Evolutionary conservation across 2,329 filamentous ascomycete species (phyloP).

Genomic region (Curvularia sp.): DNA sequence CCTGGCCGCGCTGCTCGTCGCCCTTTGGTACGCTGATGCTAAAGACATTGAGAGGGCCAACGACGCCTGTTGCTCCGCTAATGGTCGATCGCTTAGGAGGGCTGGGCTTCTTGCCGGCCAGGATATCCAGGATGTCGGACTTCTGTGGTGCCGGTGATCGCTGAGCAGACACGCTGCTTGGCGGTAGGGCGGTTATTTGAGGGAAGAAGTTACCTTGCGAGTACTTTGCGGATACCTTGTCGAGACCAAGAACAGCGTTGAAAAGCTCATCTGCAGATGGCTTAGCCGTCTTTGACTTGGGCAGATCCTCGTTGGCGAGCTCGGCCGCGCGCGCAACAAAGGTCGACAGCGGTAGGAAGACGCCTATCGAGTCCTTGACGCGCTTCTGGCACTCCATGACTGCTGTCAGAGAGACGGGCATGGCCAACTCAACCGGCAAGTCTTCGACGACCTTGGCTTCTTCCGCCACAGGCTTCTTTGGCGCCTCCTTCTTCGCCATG

Average conservation of each 20-base stretch:
- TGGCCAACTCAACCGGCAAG: constrained; percentile 65
- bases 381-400: constrained; percentile 82
- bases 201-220: constrained; percentile 73
- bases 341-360: constrained; percentile 81
- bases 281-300: constrained; percentile 67
- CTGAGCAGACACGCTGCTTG: constrained; percentile 38
- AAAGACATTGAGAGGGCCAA: constrained; percentile 74
- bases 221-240: constrained; percentile 55
- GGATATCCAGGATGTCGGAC: constrained; percentile 82
- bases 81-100: constrained; percentile 33
- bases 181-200: constrained; percentile 64
- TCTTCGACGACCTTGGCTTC: constrained; percentile 53
- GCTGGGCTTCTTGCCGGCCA: constrained; percentile 53
- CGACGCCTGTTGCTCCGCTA: constrained; percentile 32
- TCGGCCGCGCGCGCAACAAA: constrained; percentile 87
- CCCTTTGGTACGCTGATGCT: constrained; percentile 78
- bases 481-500: constrained; percentile 57
- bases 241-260: constrained; percentile 81
- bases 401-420: constrained; percentile 79
- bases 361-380: constrained; percentile 77
- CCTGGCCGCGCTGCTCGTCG: constrained; percentile 80
- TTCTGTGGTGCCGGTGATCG: constrained; percentile 55
- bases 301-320: constrained; percentile 86
- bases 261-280: constrained; percentile 84
- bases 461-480: constrained; percentile 56